Evolutionary conservation across 2,329 filamentous ascomycete species (phyloP), one percentile per base, ranked within the genome.

Genomic region (Fusarium phyllophilum): DNA sequence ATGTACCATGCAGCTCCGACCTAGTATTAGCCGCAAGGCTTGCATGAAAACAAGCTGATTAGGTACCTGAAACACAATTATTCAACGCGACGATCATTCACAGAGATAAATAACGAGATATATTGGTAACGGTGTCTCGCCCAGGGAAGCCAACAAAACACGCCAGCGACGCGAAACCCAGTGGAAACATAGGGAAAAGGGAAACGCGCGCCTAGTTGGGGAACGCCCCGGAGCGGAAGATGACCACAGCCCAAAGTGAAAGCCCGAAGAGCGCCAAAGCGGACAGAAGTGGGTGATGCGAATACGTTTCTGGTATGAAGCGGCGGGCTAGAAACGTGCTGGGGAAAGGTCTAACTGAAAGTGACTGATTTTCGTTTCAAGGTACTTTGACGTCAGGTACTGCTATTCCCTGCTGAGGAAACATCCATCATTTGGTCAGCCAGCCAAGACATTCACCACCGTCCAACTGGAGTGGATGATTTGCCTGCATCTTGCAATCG

Each of bases 291-390:
- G 74, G 65, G 61, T 68, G 72, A 67, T 75, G 72, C 75, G 67
- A 66, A 67, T 76, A 77, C 75, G 75, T 70, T 77, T 77, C 75
- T 71, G 75, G 75, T 67, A 76, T 77, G 58, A 66, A 74, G 74
- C 59, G 62, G 57, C 62, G 55, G 44, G 72, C 75, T 77, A 68
- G 64, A 72, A 70, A 75, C 72, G 60, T 77, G 68, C 74, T 62
- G 70, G 72, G 73, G 60, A 71, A 57, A 72, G 55, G 51, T 62
- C 72, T 68, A 74, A 70, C 66, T 70, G 52, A n/a, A 72, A 73
- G 59, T 66, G 56, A 72, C 72, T 70, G 67, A 33, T 57, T 70
- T 71, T 74, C 57, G 72, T 72, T 75, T 74, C 72, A 75, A 34
- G 68, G 68, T 74, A 74, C 72, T 59, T 74, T 39, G 48, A 49